Percentiles rank a stretch among this genome's conserved stretches.
phyloP scores from a whole-genome alignment of 768 basidiomycete genomes.

The Crucibulum laeve region DNA sequence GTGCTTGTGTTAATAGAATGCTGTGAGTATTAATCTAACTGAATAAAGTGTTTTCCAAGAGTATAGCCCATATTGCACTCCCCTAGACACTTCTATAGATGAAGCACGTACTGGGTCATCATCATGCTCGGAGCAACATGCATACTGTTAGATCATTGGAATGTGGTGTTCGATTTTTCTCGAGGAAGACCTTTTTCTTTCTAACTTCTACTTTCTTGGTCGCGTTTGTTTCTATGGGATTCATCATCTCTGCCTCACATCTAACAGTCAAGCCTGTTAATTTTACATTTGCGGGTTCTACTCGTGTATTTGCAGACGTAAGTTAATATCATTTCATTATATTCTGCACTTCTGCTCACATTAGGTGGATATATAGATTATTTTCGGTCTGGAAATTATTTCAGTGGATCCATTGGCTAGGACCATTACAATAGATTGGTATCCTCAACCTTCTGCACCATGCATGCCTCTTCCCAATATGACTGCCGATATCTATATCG shows the following conservation, averaged over 20 bases:
- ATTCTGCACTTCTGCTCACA: not conserved
- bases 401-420: not conserved
- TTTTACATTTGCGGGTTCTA: not conserved
- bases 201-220: not conserved
- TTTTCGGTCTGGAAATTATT: not conserved
- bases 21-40: no score
- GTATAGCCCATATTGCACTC: no score
- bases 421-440: conserved; percentile 1
- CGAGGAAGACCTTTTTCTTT: no score
- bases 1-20: no score
- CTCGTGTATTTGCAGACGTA: not conserved
- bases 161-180: no score
- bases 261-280: not conserved
- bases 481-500: not conserved
- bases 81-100: no score
- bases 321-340: not conserved
- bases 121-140: no score
- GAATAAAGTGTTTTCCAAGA: no score
- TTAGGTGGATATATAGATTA: not conserved
- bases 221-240: not conserved
- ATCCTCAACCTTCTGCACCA: no score
- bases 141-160: no score
- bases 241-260: not conserved
- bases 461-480: no score
- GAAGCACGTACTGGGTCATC: no score